Conservation (phyloP, 345 rosid species). For the Rhizophora apiculata region DNA sequence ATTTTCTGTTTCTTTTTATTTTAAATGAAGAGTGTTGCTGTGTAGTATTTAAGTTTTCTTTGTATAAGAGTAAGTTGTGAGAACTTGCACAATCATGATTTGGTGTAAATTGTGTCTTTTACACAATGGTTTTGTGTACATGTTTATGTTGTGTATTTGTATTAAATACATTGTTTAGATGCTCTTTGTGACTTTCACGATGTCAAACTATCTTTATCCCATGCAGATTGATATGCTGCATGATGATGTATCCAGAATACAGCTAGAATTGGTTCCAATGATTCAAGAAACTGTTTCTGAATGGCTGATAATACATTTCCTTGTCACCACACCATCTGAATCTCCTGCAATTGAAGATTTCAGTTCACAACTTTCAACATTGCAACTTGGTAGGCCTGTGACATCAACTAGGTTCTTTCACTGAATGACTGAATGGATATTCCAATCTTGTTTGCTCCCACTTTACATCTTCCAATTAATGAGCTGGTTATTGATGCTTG, state of each 20-base stretch:
- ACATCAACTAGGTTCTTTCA: neutral
- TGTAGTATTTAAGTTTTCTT: too few relatives aligned
- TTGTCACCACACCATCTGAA: slow-evolving; percentile 70
- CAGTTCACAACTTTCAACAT: slow-evolving; percentile 81
- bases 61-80: too few relatives aligned
- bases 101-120: too few relatives aligned
- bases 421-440: neutral
- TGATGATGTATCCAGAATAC: slow-evolving; percentile 64
- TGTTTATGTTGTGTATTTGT: too few relatives aligned
- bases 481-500: neutral
- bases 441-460: neutral
- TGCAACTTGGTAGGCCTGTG: slow-evolving; percentile 68
- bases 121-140: too few relatives aligned
- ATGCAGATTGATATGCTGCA: slow-evolving; percentile 68
- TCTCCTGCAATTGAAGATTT: slow-evolving; percentile 74
- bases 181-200: too few relatives aligned
- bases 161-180: too few relatives aligned
- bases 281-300: slow-evolving; percentile 78
- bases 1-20: neutral
- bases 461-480: neutral
- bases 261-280: slow-evolving; percentile 83
- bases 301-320: slow-evolving; percentile 77
- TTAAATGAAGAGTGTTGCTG: neutral
- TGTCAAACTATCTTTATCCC: too few relatives aligned
- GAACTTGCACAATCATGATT: too few relatives aligned